Base-by-base conservation (phyloP, 306 rosid species). In the Medicago arabica region DNA sequence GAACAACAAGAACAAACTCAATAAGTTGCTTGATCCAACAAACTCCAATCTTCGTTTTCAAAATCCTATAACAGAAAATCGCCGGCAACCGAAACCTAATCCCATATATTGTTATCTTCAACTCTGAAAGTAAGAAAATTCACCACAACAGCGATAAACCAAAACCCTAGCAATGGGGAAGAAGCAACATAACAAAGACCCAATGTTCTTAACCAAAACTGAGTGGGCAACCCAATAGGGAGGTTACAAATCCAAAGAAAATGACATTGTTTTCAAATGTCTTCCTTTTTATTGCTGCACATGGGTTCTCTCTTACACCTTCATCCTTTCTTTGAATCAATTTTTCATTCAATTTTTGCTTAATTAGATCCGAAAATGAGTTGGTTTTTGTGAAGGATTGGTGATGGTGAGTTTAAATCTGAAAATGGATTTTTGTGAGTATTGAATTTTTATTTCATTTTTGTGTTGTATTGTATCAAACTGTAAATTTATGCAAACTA, bases 141-240 rank as follows among this genome's bases (percentile, higher is more conserved):
- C 14, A 49, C 40, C 65, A 13, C 44, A 21, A 41, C 1, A 10
- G 75, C 38, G 39, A 70, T 65, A 39, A 16, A 11, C 43, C 67
- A 74, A 46, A 83, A 77, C 85, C 85, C 83, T 81, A 75, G 55
- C 66, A 44, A 95, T 95, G 97, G 98, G 97, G 86, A 95, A 95
- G 91, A 92, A 95, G 77, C 98, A 92, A 80, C 98, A 92, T 66
- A 95, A 97, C 81, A 95, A 95, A 70, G 97, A 95, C 64, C 85
- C 97, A 15, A 89, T 95, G 97, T 95, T 71, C 86, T 84, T 95
- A 49, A 95, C 99, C 43, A 92, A 86, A 77, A 95, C 99, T n/a
- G 99, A 95, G 85, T 95, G 99, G 97, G 97, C 97, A 25, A 90
- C 97, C 10, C 97, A 95, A 76, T 95, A 97, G 97, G 99, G 97